Conservation (phyloP, 2,329 filamentous ascomycete genomes). For the Tolypocladium album region DNA sequence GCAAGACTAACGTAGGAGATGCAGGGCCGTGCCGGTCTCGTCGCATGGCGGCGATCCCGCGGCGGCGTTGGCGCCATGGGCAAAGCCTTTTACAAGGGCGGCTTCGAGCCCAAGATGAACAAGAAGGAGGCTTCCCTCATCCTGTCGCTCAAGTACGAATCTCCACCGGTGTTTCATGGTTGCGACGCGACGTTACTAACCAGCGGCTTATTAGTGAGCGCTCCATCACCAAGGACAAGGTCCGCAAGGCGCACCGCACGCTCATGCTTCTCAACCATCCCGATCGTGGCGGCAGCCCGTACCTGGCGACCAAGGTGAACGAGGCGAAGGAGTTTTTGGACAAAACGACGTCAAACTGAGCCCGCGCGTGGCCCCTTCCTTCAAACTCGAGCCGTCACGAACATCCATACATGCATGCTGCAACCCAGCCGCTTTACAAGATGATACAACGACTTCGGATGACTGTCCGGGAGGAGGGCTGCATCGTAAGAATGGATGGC, state of each 20-base stretch:
- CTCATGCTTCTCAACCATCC: slow-evolving; percentile 98
- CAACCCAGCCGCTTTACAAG: neutral
- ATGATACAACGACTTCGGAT: neutral
- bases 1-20: neutral
- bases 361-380: neutral
- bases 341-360: slow-evolving; percentile 35
- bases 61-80: slow-evolving; percentile 71
- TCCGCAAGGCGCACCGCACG: slow-evolving; percentile 89
- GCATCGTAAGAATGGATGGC: slow-evolving; percentile 1
- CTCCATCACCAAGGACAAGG: slow-evolving; percentile 77
- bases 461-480: neutral
- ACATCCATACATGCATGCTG: neutral
- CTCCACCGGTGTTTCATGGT: neutral
- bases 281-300: slow-evolving; percentile 92
- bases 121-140: slow-evolving; percentile 85
- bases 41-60: slow-evolving; percentile 75
- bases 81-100: slow-evolving; percentile 93
- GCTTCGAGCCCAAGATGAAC: slow-evolving; percentile 95
- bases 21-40: slow-evolving; percentile 83
- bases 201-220: slow-evolving; percentile 54
- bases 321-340: slow-evolving; percentile 96
- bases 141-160: slow-evolving; percentile 68
- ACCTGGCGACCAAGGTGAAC: slow-evolving; percentile 95
- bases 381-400: neutral
- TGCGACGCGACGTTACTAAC: slow-evolving; percentile 3